These are phyloP conservation scores for Saturnispora besseyi DNA, from an alignment of 805 yeast genomes.

Conservation along the genomic window DNA sequence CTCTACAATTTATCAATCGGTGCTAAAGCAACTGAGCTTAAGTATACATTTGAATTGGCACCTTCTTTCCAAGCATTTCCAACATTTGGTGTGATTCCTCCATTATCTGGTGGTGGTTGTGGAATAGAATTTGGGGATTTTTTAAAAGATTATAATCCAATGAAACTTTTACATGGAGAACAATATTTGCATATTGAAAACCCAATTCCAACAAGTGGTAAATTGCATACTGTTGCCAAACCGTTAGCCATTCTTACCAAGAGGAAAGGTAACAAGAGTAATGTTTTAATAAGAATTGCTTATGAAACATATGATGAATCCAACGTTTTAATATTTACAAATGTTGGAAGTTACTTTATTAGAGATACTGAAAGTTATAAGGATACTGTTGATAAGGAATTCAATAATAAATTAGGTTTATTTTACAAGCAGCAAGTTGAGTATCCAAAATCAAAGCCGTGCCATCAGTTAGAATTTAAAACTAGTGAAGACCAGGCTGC, in stretches of 20 bases:
- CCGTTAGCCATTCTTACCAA: conserved; percentile 77
- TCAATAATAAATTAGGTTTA: conserved; percentile 29
- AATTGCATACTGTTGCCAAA: conserved; percentile 47
- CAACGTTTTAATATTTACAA: conserved; percentile 63
- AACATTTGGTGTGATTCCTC: conserved; percentile 83
- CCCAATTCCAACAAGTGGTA: conserved; percentile 70
- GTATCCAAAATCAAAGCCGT: conserved; percentile 50
- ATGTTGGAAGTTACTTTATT: conserved; percentile 77
- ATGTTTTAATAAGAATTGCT: conserved; percentile 70
- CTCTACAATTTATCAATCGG: conserved; percentile 88
- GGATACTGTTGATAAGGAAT: conserved; percentile 34
- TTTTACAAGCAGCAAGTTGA: conserved; percentile 57
- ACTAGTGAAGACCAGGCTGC: conserved; percentile 76
- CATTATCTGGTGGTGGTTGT: conserved; percentile 48
- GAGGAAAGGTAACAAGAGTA: conserved; percentile 43
- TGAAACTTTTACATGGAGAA: conserved; percentile 89
- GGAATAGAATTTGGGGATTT: conserved; percentile 49
- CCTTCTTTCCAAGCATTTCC: conserved; percentile 79
- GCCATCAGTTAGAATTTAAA: conserved; percentile 47
- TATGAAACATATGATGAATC: conserved; percentile 57
- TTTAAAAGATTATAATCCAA: conserved; percentile 79
- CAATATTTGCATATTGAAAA: conserved; percentile 73
- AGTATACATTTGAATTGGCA: conserved; percentile 71
- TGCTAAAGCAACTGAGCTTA: conserved; percentile 65
- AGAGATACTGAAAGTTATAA: conserved; percentile 60